Base-by-base conservation (phyloP, 169 alveolate species). In the Plasmodium berghei region DNA sequence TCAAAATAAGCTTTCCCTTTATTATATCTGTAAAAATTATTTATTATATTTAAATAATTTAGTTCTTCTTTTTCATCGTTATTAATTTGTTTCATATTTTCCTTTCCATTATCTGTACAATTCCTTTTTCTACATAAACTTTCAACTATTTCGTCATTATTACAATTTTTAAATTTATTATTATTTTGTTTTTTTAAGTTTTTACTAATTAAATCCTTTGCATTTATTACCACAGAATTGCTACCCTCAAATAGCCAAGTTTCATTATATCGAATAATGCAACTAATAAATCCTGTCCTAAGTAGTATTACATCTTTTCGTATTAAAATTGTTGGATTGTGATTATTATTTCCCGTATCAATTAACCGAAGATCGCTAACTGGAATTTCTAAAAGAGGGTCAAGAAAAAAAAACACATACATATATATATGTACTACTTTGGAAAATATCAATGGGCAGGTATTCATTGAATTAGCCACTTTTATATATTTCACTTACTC, bases 221-320 rank as follows among this genome's bases (percentile, higher is more conserved):
- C 89, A 56, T 75, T 75, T 45, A 40, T 55, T 18, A 75, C 75
- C 12, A 75, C 18, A 14, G 89, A 74, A 24, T 75, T 66, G 9
- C 20, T 75, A 8, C 77, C 77, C 5, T 75, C 89, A 45, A 75
- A 75, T 2, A 75, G 40, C 89, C 89, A 75, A 8, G 52, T 6
- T 20, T 75, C 89, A 55, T 75, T 75, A 69, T 24, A 75, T 22
- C 89, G 75, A 49, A 75, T 75, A 1, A 75, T 66, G 49, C 89
- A 75, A 42, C 89, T 75, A 26, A 75, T 63, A 56, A 75, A 75
- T 5, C 89, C 89, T 5, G 89, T 75, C 24, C 89, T 66, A 5
- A 75, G 46, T 16, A 75, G 34, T 28, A 75, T 75, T 77, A 75
- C 49, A 67, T 75, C 20, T 67, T 75, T 75, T 6, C 89, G 16